Evolutionary conservation across 352 stramenopile species (phyloP).

Genomic region (Phytopythium ostracodes): DNA sequence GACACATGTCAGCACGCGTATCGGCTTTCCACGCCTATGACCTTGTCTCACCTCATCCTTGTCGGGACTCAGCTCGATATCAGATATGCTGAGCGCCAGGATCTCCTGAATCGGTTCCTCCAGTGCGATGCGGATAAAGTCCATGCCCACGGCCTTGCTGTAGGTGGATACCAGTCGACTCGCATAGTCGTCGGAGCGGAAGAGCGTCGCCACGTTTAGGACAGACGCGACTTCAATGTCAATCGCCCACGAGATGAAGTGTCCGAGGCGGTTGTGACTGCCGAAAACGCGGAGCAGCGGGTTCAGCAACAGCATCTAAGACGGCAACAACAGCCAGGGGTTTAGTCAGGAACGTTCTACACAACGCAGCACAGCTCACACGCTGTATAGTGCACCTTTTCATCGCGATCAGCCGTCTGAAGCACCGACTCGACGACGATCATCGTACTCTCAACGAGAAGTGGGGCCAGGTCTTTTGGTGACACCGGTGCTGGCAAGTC

Average conservation of each 20-base stretch:
- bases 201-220: slow-evolving; percentile 75
- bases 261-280: slow-evolving; percentile 48
- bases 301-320: slow-evolving; percentile 53
- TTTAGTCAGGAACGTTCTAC: not conserved
- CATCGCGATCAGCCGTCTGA: slow-evolving; percentile 63
- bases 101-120: slow-evolving; percentile 60
- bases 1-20: not conserved
- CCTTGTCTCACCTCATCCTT: slow-evolving; percentile 38
- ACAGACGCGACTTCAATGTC: slow-evolving; percentile 72
- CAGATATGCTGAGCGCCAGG: slow-evolving; percentile 55
- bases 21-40: not conserved
- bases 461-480: slow-evolving; percentile 38
- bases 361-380: not conserved
- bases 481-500: slow-evolving; percentile 19
- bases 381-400: slow-evolving; percentile 39
- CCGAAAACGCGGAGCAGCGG: slow-evolving; percentile 66
- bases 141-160: slow-evolving; percentile 64
- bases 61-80: slow-evolving; percentile 70
- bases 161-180: slow-evolving; percentile 71
- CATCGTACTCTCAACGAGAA: slow-evolving; percentile 74
- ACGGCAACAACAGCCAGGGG: not conserved
- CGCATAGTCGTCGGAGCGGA: slow-evolving; percentile 73
- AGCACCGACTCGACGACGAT: slow-evolving; percentile 69
- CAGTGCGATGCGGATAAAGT: slow-evolving; percentile 63
- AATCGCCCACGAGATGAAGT: slow-evolving; percentile 69